A percentile compares a stretch with the other conserved stretches of the same genome.
Conservation (phyloP, 495 filamentous ascomycete species). For the Daldinia vernicosa region DNA sequence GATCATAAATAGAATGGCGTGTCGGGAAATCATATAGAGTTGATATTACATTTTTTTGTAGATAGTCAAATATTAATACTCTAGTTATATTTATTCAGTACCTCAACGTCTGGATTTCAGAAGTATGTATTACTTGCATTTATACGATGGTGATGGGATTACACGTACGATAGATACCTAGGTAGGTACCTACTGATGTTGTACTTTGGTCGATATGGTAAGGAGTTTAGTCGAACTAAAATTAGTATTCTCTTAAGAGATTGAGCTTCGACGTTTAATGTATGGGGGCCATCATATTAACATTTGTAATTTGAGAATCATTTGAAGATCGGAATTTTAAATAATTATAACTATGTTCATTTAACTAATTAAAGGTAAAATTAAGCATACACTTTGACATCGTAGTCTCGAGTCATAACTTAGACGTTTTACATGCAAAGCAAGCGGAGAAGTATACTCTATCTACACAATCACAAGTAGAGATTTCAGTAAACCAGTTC, state of each 20-base stretch:
- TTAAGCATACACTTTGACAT: no score
- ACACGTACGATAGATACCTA: background rate
- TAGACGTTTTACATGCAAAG: no score
- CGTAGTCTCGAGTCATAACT: no score
- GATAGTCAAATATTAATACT: background rate
- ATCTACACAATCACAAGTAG: no score
- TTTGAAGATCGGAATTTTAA: no score
- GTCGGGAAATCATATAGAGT: slow-evolving; percentile 1
- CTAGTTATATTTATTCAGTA: background rate
- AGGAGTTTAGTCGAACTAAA: background rate
- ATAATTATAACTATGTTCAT: no score
- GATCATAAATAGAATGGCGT: background rate
- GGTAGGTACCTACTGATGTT: no score
- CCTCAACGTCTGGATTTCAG: background rate
- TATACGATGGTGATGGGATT: background rate
- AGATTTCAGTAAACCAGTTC: no score
- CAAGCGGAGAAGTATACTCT: no score
- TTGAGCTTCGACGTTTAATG: background rate
- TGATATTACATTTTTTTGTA: background rate
- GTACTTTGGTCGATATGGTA: background rate
- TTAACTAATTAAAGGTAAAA: no score
- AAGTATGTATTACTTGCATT: background rate
- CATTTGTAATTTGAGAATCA: no score
- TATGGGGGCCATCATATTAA: no score
- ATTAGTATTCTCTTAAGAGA: background rate